Conservation (phyloP, 2,329 filamentous ascomycete species). For the Orbilia javanica region DNA sequence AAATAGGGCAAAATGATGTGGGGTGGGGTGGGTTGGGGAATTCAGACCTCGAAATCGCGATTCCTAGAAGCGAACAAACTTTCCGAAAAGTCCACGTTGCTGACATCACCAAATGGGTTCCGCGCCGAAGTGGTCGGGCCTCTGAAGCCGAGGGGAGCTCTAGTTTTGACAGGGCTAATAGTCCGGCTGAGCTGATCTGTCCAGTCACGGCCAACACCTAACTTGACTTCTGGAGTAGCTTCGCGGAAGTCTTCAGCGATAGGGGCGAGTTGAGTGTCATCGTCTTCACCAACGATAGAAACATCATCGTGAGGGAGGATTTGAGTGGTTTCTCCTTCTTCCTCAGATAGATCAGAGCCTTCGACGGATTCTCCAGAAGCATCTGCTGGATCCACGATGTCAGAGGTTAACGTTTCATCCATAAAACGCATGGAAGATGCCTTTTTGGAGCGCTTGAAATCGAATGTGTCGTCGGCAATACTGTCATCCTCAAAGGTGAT, state of each 20-base stretch:
- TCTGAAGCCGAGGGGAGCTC: conserved; percentile 58
- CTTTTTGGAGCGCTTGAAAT: conserved; percentile 67
- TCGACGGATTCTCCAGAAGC: conserved; percentile 59
- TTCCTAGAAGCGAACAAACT: conserved; percentile 67
- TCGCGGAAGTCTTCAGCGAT: conserved; percentile 68
- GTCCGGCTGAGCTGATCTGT: conserved; percentile 92
- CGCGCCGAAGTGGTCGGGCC: conserved; percentile 27
- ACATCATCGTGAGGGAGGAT: conserved; percentile 67
- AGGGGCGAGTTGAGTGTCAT: conserved; percentile 65
- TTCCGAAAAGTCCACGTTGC: conserved; percentile 55
- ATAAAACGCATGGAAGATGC: conserved; percentile 68
- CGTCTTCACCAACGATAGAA: conserved; percentile 75
- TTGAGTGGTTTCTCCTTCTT: conserved; percentile 48
- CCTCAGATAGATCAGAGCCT: conserved; percentile 50
- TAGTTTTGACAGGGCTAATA: conserved; percentile 84
- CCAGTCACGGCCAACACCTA: conserved; percentile 81
- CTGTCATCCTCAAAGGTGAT: conserved; percentile 59
- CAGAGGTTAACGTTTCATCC: conserved; percentile 67
- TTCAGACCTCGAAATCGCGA: conserved; percentile 88
- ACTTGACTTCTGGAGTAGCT: conserved; percentile 68
- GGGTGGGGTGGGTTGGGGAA: conserved; percentile 66
- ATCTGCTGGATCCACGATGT: conserved; percentile 66
- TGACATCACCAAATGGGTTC: conserved; percentile 56
- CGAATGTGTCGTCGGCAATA: conserved; percentile 70
- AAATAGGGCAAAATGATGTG: conserved; percentile 63